Conservation (phyloP, 352 stramenopile genomes). For the Globisporangium cystogenes region DNA sequence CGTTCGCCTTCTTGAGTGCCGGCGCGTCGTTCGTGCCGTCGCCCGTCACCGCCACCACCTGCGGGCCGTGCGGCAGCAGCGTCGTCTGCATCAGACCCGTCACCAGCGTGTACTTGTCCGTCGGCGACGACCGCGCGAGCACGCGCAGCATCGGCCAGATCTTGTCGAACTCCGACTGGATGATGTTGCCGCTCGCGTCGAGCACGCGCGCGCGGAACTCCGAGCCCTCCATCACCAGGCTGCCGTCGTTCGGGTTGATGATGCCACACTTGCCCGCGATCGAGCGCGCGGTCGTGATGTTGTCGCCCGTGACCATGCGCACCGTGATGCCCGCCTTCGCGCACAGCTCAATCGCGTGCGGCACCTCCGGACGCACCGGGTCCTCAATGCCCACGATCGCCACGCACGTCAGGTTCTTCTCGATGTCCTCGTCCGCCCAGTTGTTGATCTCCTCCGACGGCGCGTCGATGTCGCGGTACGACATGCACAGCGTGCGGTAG, state of each 20-base stretch:
- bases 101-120: conserved; percentile 97
- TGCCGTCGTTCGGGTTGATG: conserved; percentile 38
- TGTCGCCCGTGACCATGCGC: conserved; percentile 99
- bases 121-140: conserved; percentile 90
- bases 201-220: conserved; percentile 67
- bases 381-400: conserved; percentile 93
- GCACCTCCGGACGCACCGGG: conserved; percentile 91
- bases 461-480: conserved; percentile 75
- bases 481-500: conserved; percentile 80
- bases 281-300: conserved; percentile 90
- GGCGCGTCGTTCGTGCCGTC: conserved; percentile 97
- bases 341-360: conserved; percentile 90
- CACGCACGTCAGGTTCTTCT: conserved; percentile 86
- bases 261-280: conserved; percentile 79
- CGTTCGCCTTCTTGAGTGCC: conserved; percentile 95
- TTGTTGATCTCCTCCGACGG: conserved; percentile 57
- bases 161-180: conserved; percentile 88
- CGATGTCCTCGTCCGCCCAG: conserved; percentile 73
- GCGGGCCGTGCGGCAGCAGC: conserved; percentile 61
- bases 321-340: conserved; percentile 95
- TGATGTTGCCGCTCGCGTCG: conserved; percentile 60
- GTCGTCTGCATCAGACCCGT: conserved; percentile 89
- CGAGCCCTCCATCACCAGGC: conserved; percentile 61
- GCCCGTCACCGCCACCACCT: conserved; percentile 95
- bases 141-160: conserved; percentile 90